phyloP scores from a whole-genome alignment of 2,329 filamentous ascomycete genomes.

The Periglandula ipomoeae region DNA sequence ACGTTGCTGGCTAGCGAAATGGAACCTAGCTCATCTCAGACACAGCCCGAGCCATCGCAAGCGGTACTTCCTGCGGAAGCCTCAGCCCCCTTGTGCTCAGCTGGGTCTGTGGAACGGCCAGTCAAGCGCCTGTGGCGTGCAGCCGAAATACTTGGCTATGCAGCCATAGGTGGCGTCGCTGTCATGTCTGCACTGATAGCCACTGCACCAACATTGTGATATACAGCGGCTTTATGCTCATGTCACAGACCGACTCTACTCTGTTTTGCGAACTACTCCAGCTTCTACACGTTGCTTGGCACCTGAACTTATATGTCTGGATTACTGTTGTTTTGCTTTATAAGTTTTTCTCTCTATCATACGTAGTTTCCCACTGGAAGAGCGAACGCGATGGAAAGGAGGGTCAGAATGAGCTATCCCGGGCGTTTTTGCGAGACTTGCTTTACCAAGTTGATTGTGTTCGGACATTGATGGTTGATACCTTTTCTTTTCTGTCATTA shows the following conservation, averaged over 20 bases:
- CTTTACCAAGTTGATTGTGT: background rate
- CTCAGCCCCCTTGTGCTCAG: background rate
- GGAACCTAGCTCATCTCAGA: constrained; percentile 4
- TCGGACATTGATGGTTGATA: background rate
- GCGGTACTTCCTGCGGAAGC: background rate
- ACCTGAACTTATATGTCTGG: background rate
- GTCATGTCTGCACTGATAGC: constrained; percentile 31
- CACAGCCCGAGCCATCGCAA: background rate
- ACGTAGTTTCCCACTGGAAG: background rate
- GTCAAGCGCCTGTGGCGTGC: constrained; percentile 24
- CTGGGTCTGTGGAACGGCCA: constrained; percentile 8
- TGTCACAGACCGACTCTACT: too few species aligned
- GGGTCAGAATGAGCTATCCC: background rate
- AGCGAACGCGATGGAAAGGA: background rate
- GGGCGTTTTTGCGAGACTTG: background rate
- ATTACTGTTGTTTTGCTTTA: background rate
- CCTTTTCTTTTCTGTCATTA: background rate
- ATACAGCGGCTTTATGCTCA: background rate
- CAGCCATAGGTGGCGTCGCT: constrained; percentile 27
- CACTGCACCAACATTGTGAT: constrained; percentile 23
- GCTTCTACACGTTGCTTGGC: too few species aligned
- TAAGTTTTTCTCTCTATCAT: background rate
- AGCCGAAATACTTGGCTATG: constrained; percentile 27
- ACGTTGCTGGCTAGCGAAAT: constrained; percentile 4
- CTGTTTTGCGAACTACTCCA: too few species aligned